Base-by-base conservation (phyloP, 805 yeast species). In the Ogataea nakhonphanomensis region DNA sequence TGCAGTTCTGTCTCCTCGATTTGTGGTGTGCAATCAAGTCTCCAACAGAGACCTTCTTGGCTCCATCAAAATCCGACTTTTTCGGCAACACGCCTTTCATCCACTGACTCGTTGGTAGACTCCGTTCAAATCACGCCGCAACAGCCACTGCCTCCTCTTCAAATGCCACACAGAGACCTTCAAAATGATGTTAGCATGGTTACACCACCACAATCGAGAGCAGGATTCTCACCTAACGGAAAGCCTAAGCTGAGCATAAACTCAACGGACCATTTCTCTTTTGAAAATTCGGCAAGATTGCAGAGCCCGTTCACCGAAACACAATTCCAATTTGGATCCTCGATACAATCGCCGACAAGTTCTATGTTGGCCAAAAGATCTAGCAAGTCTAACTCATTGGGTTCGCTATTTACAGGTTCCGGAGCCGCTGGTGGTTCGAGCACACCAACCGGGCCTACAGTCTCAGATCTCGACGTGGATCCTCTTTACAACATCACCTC, bases 401-500 rank as follows among this genome's bases (percentile, higher is more conserved):
- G 37, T 29, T 43, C 46, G 26, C 38, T 39, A 11, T 33, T 25
- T 11, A 15, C 37, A 4, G 43, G 38, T 3, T 28, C 37, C 5
- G 20, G 20, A 17, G 20, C 20, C 20, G 20, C 20, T 17, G 20
- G 20, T 17, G 20, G 20, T 17, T 17, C 20, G n/a, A 33, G 28
- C 24, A 33, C 39, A 4, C 36, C 32, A 9, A 20, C 38, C 10
- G 34, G 33, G 8, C 15, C 42, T n/a, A 32, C 35, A 7, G 26
- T 39, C 22, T 31, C 38, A 7, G 62, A 57, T 26, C 15, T 55
- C 7, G 60, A 57, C 26, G 48, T 57, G 8, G 64, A 60, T 42
- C 63, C 65, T 2, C 45, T 60, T 25, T 63, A 53, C 49, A 73
- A 74, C 45, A 71, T 66, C 22, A 74, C 78, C 1, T 67, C 73